Evolutionary conservation across 148 eudicot genomes (phyloP), one percentile per base, ranked within the genome.

Genomic region (Heliamphora exappendiculata): DNA sequence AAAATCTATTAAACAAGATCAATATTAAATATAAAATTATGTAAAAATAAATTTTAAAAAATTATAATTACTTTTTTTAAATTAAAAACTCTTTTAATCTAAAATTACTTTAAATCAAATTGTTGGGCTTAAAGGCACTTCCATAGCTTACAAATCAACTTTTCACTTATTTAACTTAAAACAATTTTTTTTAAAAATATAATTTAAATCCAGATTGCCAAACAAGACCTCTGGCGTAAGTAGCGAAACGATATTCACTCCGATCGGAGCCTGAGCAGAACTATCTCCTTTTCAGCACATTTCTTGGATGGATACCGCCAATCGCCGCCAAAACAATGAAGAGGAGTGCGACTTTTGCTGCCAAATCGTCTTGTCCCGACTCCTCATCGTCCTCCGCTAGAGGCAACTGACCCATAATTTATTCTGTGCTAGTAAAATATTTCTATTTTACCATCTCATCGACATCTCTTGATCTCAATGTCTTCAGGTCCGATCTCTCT

Each of bases 401-500:
- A 81, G 87, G 80, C 84, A 31, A 14, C 54, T 12, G 28, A 12
- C 12, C 24, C 22, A 41, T 10, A 69, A 26, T 73, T 26, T 29
- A 11, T 33, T 19, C 24, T 24, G 29, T 59, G 1, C 13, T 26
- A 31, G 29, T 17, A 13, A 39, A 5, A n/a, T 33, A 59, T 64
- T 31, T 47, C 65, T 17, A 11, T 29, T 11, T 8, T 67, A 54
- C 39, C 11, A n/a, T 31, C 33, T 37, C 26, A 65, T 39, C 9
- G 17, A 24, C 28, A 39, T 10, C 55, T 13, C 14, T 17, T 26
- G 6, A 59, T 49, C 71, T 45, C 62, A 5, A 84, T 84, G 88
- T 82, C 79, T 69, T 66, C 88, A 88, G 88, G 88, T 84, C 64
- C 51, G 11, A 44, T 33, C 55, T 71, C 36, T 41, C 8, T 37